Evolutionary conservation across 2,329 filamentous ascomycete species (phyloP).

Genomic region (Claviceps spartinae): DNA sequence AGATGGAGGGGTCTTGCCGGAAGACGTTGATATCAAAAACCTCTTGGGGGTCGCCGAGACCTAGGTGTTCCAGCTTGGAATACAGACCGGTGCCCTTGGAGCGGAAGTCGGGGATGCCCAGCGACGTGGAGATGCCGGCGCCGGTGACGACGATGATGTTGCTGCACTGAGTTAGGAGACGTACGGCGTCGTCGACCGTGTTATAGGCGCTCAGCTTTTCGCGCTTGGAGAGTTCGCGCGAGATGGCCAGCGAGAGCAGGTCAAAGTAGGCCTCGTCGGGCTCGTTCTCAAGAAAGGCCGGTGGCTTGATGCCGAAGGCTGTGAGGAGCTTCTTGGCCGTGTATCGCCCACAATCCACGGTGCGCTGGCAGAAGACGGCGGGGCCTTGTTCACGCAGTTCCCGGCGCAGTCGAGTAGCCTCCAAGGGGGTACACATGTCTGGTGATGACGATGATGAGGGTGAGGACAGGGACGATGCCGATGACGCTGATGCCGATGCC

Average conservation of each 20-base stretch:
- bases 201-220: conserved; percentile 71
- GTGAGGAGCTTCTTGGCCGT: conserved; percentile 74
- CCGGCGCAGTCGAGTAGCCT: conserved; percentile 54
- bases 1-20: conserved; percentile 71
- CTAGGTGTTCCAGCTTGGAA: conserved; percentile 66
- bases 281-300: conserved; percentile 54
- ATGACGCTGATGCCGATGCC: background rate
- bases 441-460: conserved; percentile 12
- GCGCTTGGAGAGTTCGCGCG: conserved; percentile 68
- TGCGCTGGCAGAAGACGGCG: conserved; percentile 59
- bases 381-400: conserved; percentile 66
- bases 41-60: conserved; percentile 74
- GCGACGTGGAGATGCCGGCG: conserved; percentile 88
- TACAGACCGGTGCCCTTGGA: conserved; percentile 90
- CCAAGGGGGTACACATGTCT: conserved; percentile 50
- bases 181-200: conserved; percentile 74
- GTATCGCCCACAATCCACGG: conserved; percentile 53
- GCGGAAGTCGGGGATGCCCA: conserved; percentile 94
- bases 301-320: conserved; percentile 68
- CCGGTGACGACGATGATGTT: conserved; percentile 93
- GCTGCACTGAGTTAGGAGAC: conserved; percentile 55
- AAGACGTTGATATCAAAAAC: conserved; percentile 90
- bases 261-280: conserved; percentile 60
- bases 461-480: background rate
- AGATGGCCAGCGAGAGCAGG: conserved; percentile 63